Base-by-base conservation (phyloP, 768 basidiomycete species). In the Amanita jacksonii region DNA sequence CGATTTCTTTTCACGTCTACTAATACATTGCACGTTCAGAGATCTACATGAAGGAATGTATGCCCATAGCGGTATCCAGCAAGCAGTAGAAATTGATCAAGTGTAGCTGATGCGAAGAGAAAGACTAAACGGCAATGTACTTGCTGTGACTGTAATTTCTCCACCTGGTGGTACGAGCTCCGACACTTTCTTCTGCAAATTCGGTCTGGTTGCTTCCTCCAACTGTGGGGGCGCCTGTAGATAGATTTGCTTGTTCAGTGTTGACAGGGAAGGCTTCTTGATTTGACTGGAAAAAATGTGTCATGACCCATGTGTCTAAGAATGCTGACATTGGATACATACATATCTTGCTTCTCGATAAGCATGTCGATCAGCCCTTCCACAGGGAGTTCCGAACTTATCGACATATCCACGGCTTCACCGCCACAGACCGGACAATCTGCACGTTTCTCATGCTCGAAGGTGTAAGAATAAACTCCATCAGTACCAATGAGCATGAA, bases 341-440 rank as follows among this genome's bases (percentile, higher is more conserved):
- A 94, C 96, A 97, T 81, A 49, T 92, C 88, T 58, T 94, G 89
- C 51, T 74, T 81, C 63, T 91, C 92, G 2, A 78, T 70, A 50
- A 98, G 66, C 65, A 81, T 74, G 42, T 99, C 94, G 41, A 98
- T 89, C 42, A 99, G 65, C 40, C 77, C 69, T 54, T 96, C 91
- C 19, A 99, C 75, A 0, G 85, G 91, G 67, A 77, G 72, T 3
- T 85, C 83, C 22, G 69, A 68, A 45, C 69, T 77, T 47, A 96
- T 74, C 1, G 71, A 62, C 27, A 92, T 69, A 42, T 88, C 82
- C 33, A 92, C 64, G 0, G 85, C 68, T 59, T 94, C 87, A 25
- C 92, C 93, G 4, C 96, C 96, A 54, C 96, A 99, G 5, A 98
- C 96, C 3, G 96, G 96, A 60, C 96, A 99, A 56, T 98, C 90